Percentiles rank a stretch among this genome's conserved stretches.
phyloP scores from a whole-genome alignment of 441 rosid genomes.

The Jatropha multifida region DNA sequence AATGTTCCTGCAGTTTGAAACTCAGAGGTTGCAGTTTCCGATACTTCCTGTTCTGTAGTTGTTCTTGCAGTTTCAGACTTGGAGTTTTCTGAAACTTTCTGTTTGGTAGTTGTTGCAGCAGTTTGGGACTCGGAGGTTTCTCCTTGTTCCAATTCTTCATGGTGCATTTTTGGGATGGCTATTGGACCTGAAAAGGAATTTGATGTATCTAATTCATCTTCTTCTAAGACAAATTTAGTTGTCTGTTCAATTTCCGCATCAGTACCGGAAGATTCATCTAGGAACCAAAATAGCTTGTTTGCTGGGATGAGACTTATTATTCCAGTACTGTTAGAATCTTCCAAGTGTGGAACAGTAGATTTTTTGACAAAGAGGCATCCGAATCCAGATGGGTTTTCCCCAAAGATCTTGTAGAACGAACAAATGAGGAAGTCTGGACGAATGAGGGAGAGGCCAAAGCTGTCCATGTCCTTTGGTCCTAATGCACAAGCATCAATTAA shows the following conservation, averaged over 20 bases:
- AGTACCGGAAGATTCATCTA: slow-evolving; percentile 39
- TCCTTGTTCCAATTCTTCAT: slow-evolving; percentile 30
- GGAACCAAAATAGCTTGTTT: slow-evolving; percentile 35
- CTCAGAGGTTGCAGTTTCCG: slow-evolving; percentile 26
- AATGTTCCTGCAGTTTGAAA: slow-evolving; percentile 18
- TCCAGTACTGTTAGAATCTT: slow-evolving; percentile 53
- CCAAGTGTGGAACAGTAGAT: slow-evolving; percentile 55
- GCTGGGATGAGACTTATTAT: slow-evolving; percentile 68
- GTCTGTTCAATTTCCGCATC: slow-evolving; percentile 31
- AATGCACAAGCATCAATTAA: slow-evolving; percentile 86
- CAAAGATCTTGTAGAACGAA: slow-evolving; percentile 87
- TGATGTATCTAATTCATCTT: slow-evolving; percentile 33
- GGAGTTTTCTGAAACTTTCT: slow-evolving; percentile 8
- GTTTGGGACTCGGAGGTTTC: slow-evolving; percentile 30
- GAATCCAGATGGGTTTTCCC: slow-evolving; percentile 90
- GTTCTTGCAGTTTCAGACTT: slow-evolving; percentile 23
- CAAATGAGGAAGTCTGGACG: slow-evolving; percentile 84
- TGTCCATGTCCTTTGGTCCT: slow-evolving; percentile 93
- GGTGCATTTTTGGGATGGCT: slow-evolving; percentile 24
- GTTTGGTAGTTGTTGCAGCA: slow-evolving; percentile 3
- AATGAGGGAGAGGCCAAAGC: slow-evolving; percentile 77
- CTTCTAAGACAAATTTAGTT: slow-evolving; percentile 21
- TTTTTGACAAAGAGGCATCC: slow-evolving; percentile 91
- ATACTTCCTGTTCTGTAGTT: slow-evolving; percentile 5
- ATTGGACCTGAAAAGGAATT: slow-evolving; percentile 42